Evolutionary conservation across 768 basidiomycete species (phyloP).

Genomic region (Psilocybe tampanensis): DNA sequence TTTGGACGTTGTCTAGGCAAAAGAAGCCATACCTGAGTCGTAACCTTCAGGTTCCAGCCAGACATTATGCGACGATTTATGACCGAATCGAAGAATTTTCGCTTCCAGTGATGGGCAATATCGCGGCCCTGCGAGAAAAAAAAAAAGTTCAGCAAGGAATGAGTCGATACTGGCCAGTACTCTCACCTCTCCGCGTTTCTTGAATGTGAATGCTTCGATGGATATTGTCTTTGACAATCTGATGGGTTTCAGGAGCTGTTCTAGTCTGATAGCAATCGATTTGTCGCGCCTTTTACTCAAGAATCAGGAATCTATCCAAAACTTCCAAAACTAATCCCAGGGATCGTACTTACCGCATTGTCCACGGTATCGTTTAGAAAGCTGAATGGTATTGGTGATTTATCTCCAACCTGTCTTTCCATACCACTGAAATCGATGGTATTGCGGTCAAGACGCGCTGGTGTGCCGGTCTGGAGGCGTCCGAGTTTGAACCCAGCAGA

Average conservation of each 20-base stretch:
- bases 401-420: constrained; percentile 68
- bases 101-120: constrained; percentile 93
- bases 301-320: no score
- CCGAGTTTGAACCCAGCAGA: constrained; percentile 81
- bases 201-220: constrained; percentile 84
- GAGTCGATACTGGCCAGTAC: constrained; percentile 18
- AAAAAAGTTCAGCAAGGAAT: not conserved
- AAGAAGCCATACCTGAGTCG: constrained; percentile 61
- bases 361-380: constrained; percentile 69
- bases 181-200: constrained; percentile 80
- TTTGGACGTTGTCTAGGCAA: not conserved
- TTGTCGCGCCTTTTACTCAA: constrained; percentile 67
- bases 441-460: constrained; percentile 70
- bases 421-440: constrained; percentile 73
- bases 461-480: constrained; percentile 85
- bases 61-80: constrained; percentile 70
- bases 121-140: constrained; percentile 64
- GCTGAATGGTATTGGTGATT: constrained; percentile 70
- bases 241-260: constrained; percentile 75
- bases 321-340: no score
- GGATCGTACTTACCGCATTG: constrained; percentile 60
- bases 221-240: constrained; percentile 73
- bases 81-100: constrained; percentile 78
- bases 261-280: constrained; percentile 70
- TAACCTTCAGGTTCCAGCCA: constrained; percentile 96